Evolutionary conservation across 495 filamentous ascomycete species (phyloP).

Genomic region (Margaritispora aquatica): DNA sequence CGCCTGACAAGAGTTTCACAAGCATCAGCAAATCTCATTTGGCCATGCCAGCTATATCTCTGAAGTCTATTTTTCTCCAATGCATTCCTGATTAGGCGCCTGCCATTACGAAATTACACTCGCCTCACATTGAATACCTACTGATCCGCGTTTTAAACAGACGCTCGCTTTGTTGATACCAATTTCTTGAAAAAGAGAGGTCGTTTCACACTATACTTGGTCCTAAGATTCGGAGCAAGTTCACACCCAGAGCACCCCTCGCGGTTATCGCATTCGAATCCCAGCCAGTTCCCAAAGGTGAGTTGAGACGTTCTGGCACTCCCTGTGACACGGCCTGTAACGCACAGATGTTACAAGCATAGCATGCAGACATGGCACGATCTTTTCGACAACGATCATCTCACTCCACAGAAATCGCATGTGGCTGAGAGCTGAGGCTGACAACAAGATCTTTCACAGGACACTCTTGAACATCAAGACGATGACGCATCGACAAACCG

Average conservation of each 20-base stretch:
- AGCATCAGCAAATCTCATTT: too few relatives aligned
- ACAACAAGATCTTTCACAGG: constrained; percentile 4
- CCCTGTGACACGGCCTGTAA: constrained; percentile 13
- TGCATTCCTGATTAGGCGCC: too few relatives aligned
- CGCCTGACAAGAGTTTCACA: too few relatives aligned
- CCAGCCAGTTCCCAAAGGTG: not conserved
- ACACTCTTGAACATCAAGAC: not conserved
- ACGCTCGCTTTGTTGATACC: too few relatives aligned
- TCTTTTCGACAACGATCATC: too few relatives aligned
- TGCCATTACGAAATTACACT: too few relatives aligned
- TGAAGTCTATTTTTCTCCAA: not conserved
- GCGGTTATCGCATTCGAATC: not conserved
- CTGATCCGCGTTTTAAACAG: constrained; percentile 15
- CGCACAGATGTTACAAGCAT: constrained; percentile 21
- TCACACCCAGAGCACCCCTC: not conserved
- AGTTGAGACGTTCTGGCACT: constrained; percentile 12
- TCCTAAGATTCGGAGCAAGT: not conserved
- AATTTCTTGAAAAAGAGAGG: too few relatives aligned
- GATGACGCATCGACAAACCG: constrained; percentile 25
- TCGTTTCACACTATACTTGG: constrained; percentile 13
- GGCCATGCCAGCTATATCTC: too few relatives aligned
- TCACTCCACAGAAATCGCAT: not conserved
- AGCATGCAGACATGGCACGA: constrained; percentile 14
- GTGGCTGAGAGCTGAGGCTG: constrained; percentile 8
- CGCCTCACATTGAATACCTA: not conserved